A percentile compares a stretch with the other conserved stretches of the same genome.
These are phyloP conservation scores for Orobanche coerulescens DNA, from an alignment of 257 asterid genomes.

Conservation along the genomic window DNA sequence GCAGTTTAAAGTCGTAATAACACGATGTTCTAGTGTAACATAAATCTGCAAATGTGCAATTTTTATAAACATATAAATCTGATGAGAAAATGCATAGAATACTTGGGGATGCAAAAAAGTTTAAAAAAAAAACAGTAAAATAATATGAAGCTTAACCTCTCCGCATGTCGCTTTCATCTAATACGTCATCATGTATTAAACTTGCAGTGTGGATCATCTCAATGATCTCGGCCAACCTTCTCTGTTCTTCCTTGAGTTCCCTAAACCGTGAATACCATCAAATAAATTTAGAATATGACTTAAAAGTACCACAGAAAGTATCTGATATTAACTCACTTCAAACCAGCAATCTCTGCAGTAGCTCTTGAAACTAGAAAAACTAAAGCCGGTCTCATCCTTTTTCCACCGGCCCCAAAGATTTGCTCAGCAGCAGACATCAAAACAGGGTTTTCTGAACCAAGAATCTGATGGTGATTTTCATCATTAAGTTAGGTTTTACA, in stretches of 20 bases:
- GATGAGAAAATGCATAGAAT: too few species aligned
- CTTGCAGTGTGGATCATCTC: conserved; percentile 90
- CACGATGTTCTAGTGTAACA: too few species aligned
- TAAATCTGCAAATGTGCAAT: too few species aligned
- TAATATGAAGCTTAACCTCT: conserved; percentile 50
- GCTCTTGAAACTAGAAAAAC: conserved; percentile 75
- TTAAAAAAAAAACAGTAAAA: too few species aligned
- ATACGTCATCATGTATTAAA: conserved; percentile 72
- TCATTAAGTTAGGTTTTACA: conserved; percentile 19
- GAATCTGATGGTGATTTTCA: conserved; percentile 40
- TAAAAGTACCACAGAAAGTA: neutral
- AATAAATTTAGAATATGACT: neutral
- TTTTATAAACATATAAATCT: too few species aligned
- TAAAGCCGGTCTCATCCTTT: conserved; percentile 81
- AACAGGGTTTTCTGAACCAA: conserved; percentile 77
- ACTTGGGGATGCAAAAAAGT: too few species aligned
- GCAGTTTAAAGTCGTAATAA: too few species aligned
- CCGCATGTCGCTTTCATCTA: conserved; percentile 75
- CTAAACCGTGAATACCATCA: conserved; percentile 28
- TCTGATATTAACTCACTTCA: conserved; percentile 39
- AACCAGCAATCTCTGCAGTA: conserved; percentile 52
- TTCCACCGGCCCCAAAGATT: conserved; percentile 83
- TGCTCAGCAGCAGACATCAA: conserved; percentile 75
- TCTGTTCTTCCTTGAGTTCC: conserved; percentile 63
- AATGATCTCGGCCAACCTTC: conserved; percentile 74